These are phyloP conservation scores for Candida sanyaensis DNA, from an alignment of 1,139 yeast genomes.

Conservation along the genomic window DNA sequence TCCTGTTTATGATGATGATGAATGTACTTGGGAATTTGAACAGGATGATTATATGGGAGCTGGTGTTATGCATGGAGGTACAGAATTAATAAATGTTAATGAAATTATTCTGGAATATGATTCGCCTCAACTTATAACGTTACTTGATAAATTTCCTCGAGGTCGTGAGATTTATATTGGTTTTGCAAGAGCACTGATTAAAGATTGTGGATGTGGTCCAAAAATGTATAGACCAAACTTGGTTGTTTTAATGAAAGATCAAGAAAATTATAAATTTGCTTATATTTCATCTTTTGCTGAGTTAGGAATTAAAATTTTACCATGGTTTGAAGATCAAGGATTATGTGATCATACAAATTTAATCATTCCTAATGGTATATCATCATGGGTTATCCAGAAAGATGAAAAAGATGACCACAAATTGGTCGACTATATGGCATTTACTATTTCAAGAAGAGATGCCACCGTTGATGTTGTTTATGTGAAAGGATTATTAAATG, in stretches of 20 bases:
- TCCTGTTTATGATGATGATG: constrained; percentile 15
- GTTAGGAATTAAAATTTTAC: constrained; percentile 30
- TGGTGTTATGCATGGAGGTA: constrained; percentile 34
- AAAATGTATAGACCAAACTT: constrained; percentile 48
- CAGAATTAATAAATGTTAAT: constrained; percentile 23
- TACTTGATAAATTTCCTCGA: constrained; percentile 21
- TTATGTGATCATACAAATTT: constrained; percentile 27
- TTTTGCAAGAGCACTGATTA: constrained; percentile 47
- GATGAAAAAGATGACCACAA: constrained; percentile 7
- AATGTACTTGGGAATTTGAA: constrained; percentile 8
- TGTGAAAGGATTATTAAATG: constrained; percentile 29
- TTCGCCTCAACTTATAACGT: constrained; percentile 9
- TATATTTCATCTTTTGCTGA: constrained; percentile 36
- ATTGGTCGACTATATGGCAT: constrained; percentile 30
- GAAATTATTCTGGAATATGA: constrained; percentile 13
- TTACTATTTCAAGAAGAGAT: constrained; percentile 33
- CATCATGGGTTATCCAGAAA: constrained; percentile 26
- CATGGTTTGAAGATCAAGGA: constrained; percentile 28
- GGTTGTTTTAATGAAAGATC: constrained; percentile 40
- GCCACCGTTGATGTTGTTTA: constrained; percentile 30
- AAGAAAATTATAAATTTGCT: constrained; percentile 27
- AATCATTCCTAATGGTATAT: constrained; percentile 39
- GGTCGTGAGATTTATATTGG: constrained; percentile 46
- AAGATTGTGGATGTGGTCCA: constrained; percentile 48
- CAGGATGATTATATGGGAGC: constrained; percentile 18